Percentiles rank a stretch among this genome's conserved stretches.
These are phyloP conservation scores for Penicillium glabrum DNA, from an alignment of 2,329 filamentous ascomycete species.

Conservation along the genomic window DNA sequence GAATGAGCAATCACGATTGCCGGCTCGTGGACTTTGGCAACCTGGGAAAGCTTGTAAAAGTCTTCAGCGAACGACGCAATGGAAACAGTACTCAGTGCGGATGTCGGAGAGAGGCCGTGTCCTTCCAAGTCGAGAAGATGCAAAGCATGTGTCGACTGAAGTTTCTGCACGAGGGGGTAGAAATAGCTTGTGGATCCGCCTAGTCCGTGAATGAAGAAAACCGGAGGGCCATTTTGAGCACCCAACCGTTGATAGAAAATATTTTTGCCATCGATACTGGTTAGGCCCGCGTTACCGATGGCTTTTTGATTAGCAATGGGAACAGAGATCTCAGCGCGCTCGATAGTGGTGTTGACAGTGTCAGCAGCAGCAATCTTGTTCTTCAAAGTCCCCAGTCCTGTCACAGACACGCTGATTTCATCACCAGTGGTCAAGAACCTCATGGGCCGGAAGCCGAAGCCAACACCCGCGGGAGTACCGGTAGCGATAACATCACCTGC, in stretches of 20 bases:
- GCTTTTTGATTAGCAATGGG: neutral
- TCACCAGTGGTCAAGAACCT: neutral
- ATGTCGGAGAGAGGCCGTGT: constrained; percentile 55
- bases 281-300: neutral
- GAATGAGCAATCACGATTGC: neutral
- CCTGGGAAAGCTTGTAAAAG: neutral
- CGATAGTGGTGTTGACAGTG: neutral
- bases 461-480: neutral
- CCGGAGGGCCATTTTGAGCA: neutral
- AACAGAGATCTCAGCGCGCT: neutral
- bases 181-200: neutral
- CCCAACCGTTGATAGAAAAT: neutral
- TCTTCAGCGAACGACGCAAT: neutral
- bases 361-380: neutral
- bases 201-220: neutral
- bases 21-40: neutral
- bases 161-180: constrained; percentile 37
- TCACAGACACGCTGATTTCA: neutral
- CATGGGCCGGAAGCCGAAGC: neutral
- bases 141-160: constrained; percentile 32
- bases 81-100: constrained; percentile 27
- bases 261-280: neutral
- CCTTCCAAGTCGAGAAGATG: constrained; percentile 58
- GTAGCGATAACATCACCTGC: neutral
- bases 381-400: neutral